Evolutionary conservation across 345 rosid species (phyloP).

Genomic region (Acer negundo): DNA sequence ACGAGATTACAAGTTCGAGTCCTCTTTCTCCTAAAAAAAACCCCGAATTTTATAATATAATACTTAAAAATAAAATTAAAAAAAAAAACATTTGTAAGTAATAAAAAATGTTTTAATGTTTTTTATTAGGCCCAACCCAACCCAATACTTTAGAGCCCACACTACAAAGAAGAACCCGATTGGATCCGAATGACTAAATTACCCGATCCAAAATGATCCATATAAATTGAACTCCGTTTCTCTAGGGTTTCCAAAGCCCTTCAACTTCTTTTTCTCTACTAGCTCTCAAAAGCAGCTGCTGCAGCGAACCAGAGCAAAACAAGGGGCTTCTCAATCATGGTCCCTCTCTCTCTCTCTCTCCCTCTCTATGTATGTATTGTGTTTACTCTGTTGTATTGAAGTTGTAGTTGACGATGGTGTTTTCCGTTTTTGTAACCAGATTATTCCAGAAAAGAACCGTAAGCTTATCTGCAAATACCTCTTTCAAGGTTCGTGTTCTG

Average conservation of each 20-base stretch:
- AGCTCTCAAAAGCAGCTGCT: constrained; percentile 2
- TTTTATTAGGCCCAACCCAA: neutral
- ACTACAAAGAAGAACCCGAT: neutral
- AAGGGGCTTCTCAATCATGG: constrained; percentile 17
- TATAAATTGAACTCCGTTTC: neutral
- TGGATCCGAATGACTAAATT: neutral
- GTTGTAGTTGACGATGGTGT: neutral
- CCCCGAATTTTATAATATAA: too few relatives aligned
- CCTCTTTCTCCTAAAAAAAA: rapidly evolving
- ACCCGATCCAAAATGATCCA: neutral
- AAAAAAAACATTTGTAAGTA: too few relatives aligned
- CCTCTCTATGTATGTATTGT: neutral
- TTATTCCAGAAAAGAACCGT: constrained; percentile 29
- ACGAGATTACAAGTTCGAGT: too few relatives aligned
- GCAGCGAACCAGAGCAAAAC: neutral
- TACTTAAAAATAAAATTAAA: too few relatives aligned
- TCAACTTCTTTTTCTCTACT: neutral
- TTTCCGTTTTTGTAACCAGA: constrained; percentile 8
- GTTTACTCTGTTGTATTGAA: neutral
- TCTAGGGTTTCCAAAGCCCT: constrained; percentile 15
- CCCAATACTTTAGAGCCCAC: neutral
- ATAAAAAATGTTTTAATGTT: too few relatives aligned
- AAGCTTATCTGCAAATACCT: constrained; percentile 56
- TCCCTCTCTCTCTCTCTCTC: constrained; percentile 1
- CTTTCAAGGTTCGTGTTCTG: constrained; percentile 45